Base-by-base conservation (phyloP, 192 early-diverging fungal species). In the Rhizoclosmatium sp. region DNA sequence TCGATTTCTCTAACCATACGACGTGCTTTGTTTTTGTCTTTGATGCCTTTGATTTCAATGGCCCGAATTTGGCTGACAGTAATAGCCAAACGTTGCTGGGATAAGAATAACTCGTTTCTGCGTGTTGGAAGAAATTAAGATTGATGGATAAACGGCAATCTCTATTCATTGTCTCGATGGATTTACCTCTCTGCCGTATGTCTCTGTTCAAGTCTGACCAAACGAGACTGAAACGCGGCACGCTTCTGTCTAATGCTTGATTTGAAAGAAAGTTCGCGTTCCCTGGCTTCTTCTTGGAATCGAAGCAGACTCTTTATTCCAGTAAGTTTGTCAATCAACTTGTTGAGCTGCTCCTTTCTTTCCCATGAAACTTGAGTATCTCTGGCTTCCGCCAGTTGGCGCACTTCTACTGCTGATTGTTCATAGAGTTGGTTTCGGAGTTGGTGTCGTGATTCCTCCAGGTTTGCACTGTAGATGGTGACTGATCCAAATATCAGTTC, bases 251-350 rank as follows among this genome's bases (percentile, higher is more conserved):
- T n/a, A 44, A 73, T 74, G 44, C 46, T 49, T n/a, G 41, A 16
- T 66, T 80, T 80, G 64, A 80, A 73, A 3, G 44, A 56, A 19
- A 67, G 41, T 58, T 80, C 78, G 60, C 65, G 58, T 56, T 80
- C 78, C 16, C 56, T 21, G 21, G 70, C 78, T 62, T 80, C 78
- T 48, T 80, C 78, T 40, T 77, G 75, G 61, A 80, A 80, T 44
- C 78, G n/a, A 12, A 80, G 71, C 61, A 72, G 10, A 5, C 10
- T 46, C 59, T 80, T 80, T 31, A 80, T 62, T 2, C 59, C 59
- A 23, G 65, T 69, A n/a, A 80, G 78, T 47, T 74, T 72, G 19
- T 80, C 78, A 5, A 80, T 54, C 16, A 80, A 61, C 47, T 58
- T 58, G 70, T 58, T 65, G 44, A 80, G 71, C 71, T 80, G 78